phyloP scores from a whole-genome alignment of 1,139 yeast species.

The Chernovozyma aurita region DNA sequence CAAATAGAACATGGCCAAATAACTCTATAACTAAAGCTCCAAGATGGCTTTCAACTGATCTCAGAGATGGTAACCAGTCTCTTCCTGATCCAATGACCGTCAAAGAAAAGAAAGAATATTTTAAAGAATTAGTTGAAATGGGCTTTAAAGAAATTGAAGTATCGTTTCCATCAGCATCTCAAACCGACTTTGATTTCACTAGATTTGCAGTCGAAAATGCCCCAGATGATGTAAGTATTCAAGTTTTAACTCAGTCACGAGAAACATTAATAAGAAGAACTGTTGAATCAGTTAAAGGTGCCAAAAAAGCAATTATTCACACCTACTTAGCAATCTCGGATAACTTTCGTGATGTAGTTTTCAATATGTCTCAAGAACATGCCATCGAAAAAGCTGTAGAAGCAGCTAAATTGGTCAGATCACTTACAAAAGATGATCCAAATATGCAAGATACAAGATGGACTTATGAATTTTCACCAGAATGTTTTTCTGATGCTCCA shows the following conservation, averaged over 20 bases:
- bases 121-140: constrained; percentile 40
- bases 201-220: constrained; percentile 44
- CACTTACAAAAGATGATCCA: constrained; percentile 42
- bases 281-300: constrained; percentile 44
- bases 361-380: constrained; percentile 38
- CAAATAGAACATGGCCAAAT: constrained; percentile 42
- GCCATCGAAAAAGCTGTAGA: constrained; percentile 39
- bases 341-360: constrained; percentile 43
- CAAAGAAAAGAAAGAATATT: constrained; percentile 41
- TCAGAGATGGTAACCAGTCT: constrained; percentile 48
- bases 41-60: constrained; percentile 47
- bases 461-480: constrained; percentile 46
- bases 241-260: constrained; percentile 45
- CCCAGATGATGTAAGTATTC: constrained; percentile 44
- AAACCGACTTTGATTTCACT: constrained; percentile 47
- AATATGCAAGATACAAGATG: constrained; percentile 37
- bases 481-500: constrained; percentile 43
- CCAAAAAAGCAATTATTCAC: constrained; percentile 45
- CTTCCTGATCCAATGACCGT: constrained; percentile 49
- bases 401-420: constrained; percentile 36
- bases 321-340: constrained; percentile 47
- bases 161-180: constrained; percentile 46
- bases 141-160: constrained; percentile 50
- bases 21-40: constrained; percentile 39
- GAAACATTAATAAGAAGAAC: constrained; percentile 43